A percentile compares a stretch with the other conserved stretches of the same genome.
Evolutionary conservation across 164 flowering plant genomes (phyloP).

Genomic region (Kingdonia uniflora): DNA sequence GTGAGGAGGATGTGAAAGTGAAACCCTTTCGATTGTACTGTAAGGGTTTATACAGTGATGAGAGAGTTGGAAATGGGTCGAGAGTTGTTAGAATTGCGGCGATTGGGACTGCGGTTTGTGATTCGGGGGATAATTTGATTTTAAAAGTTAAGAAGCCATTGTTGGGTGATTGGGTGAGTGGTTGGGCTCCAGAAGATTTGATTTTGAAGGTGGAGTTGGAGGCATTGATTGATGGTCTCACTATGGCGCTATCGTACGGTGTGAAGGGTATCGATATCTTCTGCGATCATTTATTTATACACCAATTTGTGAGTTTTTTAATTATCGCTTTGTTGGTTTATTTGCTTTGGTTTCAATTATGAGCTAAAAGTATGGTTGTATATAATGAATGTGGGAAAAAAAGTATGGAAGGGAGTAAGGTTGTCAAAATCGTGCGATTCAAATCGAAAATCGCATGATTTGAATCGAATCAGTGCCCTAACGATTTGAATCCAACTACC

Average conservation of each 20-base stretch:
- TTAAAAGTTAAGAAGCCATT: constrained; percentile 46
- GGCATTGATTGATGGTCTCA: constrained; percentile 73
- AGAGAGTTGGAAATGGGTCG: constrained; percentile 1
- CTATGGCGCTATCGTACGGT: constrained; percentile 41
- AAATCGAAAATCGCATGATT: too few relatives aligned
- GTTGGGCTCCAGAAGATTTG: constrained; percentile 8
- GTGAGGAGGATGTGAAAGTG: not conserved
- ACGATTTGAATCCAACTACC: too few relatives aligned
- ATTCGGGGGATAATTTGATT: constrained; percentile 33
- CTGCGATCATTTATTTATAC: constrained; percentile 33
- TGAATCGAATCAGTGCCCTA: too few relatives aligned
- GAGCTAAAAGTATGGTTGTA: too few relatives aligned
- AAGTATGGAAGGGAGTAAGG: too few relatives aligned
- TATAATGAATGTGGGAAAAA: too few relatives aligned
- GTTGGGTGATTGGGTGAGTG: constrained; percentile 19
- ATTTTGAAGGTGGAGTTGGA: constrained; percentile 16
- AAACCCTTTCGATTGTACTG: constrained; percentile 41
- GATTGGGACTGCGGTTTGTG: constrained; percentile 64
- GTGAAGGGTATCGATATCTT: constrained; percentile 31
- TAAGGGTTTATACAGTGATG: constrained; percentile 60
- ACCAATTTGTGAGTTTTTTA: constrained; percentile 58
- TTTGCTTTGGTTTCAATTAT: too few relatives aligned
- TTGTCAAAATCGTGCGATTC: too few relatives aligned
- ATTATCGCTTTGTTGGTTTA: too few relatives aligned
- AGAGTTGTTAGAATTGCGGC: constrained; percentile 6